A percentile compares a stretch with the other conserved stretches of the same genome.
Conservation (phyloP, 2,329 filamentous ascomycete species). For the Cordyceps cicadae region DNA sequence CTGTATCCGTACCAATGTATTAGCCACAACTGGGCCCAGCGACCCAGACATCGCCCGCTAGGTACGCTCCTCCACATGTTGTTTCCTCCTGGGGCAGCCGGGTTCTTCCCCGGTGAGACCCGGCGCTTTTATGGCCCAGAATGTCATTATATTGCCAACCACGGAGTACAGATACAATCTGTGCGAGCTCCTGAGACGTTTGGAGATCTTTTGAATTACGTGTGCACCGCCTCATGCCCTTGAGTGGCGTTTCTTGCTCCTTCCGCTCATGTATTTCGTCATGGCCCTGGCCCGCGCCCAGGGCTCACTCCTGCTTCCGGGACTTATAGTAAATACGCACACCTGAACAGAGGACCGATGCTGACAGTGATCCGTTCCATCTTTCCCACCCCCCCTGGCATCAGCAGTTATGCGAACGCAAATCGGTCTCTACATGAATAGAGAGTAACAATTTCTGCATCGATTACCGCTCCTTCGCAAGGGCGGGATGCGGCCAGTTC, state of each 20-base stretch:
- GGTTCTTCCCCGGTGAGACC: background rate
- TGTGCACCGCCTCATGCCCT: background rate
- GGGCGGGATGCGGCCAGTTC: too few species aligned
- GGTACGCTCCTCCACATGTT: background rate
- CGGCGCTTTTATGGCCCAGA: background rate
- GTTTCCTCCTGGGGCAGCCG: background rate
- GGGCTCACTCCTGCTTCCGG: too few species aligned
- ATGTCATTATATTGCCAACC: conserved; percentile 2
- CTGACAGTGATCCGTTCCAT: background rate
- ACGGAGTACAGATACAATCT: background rate
- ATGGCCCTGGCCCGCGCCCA: background rate
- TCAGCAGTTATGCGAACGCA: background rate
- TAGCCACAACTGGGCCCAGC: conserved; percentile 10
- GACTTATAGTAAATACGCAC: too few species aligned
- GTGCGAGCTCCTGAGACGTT: background rate
- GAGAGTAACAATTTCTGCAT: background rate
- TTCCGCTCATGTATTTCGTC: background rate
- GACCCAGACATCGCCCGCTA: background rate
- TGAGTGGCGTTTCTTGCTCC: background rate
- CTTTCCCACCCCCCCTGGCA: background rate
- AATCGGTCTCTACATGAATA: background rate
- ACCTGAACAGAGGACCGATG: background rate
- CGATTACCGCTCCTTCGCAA: background rate
- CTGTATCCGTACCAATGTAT: background rate
- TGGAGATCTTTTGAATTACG: background rate